These are phyloP conservation scores for Prunus yedoensis DNA, from an alignment of 331 rosid genomes.

Conservation along the genomic window DNA sequence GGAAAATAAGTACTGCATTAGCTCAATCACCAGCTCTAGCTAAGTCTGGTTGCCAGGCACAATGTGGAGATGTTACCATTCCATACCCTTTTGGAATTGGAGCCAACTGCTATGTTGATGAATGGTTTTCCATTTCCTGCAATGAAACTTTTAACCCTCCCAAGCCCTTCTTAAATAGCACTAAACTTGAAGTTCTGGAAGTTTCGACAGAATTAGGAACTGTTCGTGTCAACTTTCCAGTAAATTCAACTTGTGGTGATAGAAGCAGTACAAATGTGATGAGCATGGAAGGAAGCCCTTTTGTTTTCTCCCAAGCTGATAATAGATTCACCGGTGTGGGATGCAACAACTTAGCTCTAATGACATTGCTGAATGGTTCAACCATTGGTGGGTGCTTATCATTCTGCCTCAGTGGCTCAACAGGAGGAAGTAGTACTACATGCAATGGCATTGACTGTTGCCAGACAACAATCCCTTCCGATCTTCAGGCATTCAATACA, in stretches of 20 bases:
- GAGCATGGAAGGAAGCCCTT: not conserved
- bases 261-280: not conserved
- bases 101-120: not conserved
- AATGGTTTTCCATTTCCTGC: not conserved
- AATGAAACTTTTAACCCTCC: not conserved
- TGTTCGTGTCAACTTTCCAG: not conserved
- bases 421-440: not conserved
- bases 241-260: not conserved
- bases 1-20: not conserved
- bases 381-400: not conserved
- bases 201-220: not conserved
- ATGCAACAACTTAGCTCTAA: not conserved
- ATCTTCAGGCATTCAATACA: not conserved
- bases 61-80: not conserved
- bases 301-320: not conserved
- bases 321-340: not conserved
- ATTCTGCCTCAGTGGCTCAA: not conserved
- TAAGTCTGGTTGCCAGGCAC: not conserved
- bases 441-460: not conserved
- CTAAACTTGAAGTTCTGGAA: not conserved
- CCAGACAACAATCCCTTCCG: conserved; percentile 10
- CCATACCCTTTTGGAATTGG: not conserved
- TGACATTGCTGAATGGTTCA: not conserved
- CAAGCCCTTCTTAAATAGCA: not conserved
- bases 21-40: not conserved